A percentile compares a stretch with the other conserved stretches of the same genome.
Evolutionary conservation across 805 yeast species (phyloP).

Genomic region (Kazachstania psychrophila): DNA sequence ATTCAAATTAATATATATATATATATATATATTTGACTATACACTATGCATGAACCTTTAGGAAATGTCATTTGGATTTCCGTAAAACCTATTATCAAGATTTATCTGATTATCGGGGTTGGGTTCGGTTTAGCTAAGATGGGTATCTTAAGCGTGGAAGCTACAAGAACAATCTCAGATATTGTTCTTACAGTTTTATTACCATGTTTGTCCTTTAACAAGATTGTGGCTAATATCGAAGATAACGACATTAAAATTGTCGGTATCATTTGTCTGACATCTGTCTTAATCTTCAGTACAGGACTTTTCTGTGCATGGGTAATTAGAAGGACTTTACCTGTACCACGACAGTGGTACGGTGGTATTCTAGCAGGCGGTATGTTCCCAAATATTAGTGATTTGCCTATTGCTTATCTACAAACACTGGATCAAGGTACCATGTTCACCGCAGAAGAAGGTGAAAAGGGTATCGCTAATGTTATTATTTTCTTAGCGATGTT

Average conservation of each 20-base stretch:
- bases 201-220: conserved; percentile 59
- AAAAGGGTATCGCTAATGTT: conserved; percentile 74
- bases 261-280: conserved; percentile 51
- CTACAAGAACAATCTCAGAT: conserved; percentile 55
- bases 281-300: conserved; percentile 41
- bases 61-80: conserved; percentile 37
- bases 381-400: conserved; percentile 66
- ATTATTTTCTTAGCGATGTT: conserved; percentile 68
- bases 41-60: conserved; percentile 22
- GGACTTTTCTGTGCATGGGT: conserved; percentile 41
- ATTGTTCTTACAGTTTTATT: conserved; percentile 50
- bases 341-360: conserved; percentile 64
- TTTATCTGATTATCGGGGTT: conserved; percentile 59
- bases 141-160: conserved; percentile 53
- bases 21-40: too few relatives aligned
- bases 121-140: conserved; percentile 53
- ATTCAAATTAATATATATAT: too few relatives aligned
- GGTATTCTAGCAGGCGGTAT: conserved; percentile 62
- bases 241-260: conserved; percentile 58
- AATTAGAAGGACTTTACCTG: conserved; percentile 28
- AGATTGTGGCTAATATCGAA: conserved; percentile 50
- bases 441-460: conserved; percentile 51
- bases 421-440: conserved; percentile 53
- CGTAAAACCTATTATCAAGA: conserved; percentile 68
- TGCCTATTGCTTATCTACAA: conserved; percentile 70